These are phyloP conservation scores for Yarrowia porcina DNA, from an alignment of 805 yeast species.

Conservation along the genomic window DNA sequence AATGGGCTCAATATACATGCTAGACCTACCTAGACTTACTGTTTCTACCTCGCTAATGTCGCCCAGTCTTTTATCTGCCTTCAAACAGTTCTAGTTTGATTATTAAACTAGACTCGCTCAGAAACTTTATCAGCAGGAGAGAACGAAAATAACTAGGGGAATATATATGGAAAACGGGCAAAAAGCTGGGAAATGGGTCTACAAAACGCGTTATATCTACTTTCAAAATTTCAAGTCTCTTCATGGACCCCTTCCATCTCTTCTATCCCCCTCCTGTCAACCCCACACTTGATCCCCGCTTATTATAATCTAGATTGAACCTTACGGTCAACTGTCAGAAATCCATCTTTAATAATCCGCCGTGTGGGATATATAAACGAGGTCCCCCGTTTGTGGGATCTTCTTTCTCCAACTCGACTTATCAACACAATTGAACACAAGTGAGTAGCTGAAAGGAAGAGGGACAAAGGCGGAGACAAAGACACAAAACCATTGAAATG, in stretches of 20 bases:
- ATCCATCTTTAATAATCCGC: background rate
- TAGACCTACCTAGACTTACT: no score
- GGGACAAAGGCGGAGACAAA: no score
- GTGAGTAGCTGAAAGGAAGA: no score
- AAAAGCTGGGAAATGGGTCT: no score
- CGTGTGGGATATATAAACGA: background rate
- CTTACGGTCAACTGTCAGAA: background rate
- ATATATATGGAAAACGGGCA: no score
- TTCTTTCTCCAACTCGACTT: no score
- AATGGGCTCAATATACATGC: no score
- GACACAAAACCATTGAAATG: no score
- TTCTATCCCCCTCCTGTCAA: background rate
- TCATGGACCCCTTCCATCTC: background rate
- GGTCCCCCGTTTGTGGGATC: background rate
- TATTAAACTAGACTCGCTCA: background rate
- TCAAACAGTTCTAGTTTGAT: background rate
- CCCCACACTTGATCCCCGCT: constrained; percentile 14
- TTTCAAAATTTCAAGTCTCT: background rate
- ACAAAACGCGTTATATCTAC: no score
- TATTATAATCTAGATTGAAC: background rate
- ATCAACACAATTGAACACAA: background rate
- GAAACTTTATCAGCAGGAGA: no score
- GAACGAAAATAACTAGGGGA: no score
- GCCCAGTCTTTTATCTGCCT: background rate
- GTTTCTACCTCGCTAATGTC: background rate